Conservation (phyloP, 1,284 basidiomycete genomes). For the Microbotryum silenes-acaulis region DNA sequence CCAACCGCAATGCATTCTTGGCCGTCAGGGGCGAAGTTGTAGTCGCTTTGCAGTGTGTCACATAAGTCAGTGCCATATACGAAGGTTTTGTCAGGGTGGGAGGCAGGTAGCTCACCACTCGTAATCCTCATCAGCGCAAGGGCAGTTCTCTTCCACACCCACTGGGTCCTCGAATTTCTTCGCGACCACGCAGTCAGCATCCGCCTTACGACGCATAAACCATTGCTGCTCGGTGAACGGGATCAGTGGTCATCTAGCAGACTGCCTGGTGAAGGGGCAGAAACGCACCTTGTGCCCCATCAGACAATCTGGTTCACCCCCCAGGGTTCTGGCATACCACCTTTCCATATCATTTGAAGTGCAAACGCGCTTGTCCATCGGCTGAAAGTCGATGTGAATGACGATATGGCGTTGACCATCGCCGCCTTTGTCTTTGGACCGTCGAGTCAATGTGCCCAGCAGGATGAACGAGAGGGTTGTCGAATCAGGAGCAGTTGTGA, state of each 20-base stretch:
- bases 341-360: constrained; percentile 66
- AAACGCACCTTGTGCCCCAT: constrained; percentile 81
- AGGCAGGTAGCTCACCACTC: constrained; percentile 61
- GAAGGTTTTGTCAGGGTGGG: constrained; percentile 11
- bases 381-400: constrained; percentile 76
- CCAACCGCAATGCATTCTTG: constrained; percentile 67
- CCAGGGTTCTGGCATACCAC: constrained; percentile 70
- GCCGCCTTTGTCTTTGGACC: constrained; percentile 48
- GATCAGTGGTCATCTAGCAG: neutral
- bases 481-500: constrained; percentile 81
- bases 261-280: neutral
- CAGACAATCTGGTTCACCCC: constrained; percentile 64
- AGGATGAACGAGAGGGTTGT: constrained; percentile 89
- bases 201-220: constrained; percentile 75
- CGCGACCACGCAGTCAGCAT: constrained; percentile 84
- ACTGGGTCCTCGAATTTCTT: constrained; percentile 82
- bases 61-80: neutral
- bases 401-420: constrained; percentile 59
- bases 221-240: constrained; percentile 59
- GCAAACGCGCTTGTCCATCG: constrained; percentile 63
- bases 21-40: constrained; percentile 70
- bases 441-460: constrained; percentile 63
- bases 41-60: constrained; percentile 55
- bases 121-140: constrained; percentile 78
- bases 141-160: constrained; percentile 71